phyloP scores from a whole-genome alignment of 2,329 filamentous ascomycete genomes.

The Aspergillus niger region DNA sequence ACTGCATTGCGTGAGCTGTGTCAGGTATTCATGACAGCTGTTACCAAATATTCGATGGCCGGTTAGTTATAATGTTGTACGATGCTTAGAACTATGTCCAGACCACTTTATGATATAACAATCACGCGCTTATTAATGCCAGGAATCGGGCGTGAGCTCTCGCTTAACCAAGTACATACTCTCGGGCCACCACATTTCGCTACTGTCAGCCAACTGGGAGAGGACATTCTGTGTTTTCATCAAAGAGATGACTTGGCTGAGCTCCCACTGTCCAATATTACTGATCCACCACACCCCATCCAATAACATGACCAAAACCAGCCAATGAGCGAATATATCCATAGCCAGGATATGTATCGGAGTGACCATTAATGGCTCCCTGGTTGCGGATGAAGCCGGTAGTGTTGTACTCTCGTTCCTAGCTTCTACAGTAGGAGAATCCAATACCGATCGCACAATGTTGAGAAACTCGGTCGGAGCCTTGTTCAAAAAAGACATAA shows the following conservation, averaged over 20 bases:
- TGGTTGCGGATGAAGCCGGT: constrained; percentile 2
- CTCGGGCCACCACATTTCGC: constrained; percentile 29
- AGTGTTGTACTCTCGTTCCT: constrained; percentile 4
- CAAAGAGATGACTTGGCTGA: constrained; percentile 25
- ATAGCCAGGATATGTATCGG: constrained; percentile 22
- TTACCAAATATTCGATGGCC: no score
- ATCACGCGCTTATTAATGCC: neutral
- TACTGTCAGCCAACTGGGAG: constrained; percentile 7
- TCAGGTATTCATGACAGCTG: no score
- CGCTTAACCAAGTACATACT: constrained; percentile 25
- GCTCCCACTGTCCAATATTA: constrained; percentile 30
- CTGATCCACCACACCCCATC: constrained; percentile 40
- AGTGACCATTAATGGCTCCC: constrained; percentile 6
- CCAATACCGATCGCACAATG: constrained; percentile 38
- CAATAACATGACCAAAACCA: constrained; percentile 34
- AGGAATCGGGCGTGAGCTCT: constrained; percentile 15
- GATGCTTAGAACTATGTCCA: no score
- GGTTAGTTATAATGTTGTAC: no score
- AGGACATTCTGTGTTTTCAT: constrained; percentile 19
- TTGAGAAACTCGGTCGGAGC: constrained; percentile 37
- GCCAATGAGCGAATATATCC: constrained; percentile 36
- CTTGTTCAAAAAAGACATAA: constrained; percentile 48
- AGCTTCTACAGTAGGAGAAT: constrained; percentile 7
- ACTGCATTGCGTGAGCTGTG: no score
- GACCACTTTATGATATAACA: no score